phyloP scores from a whole-genome alignment of 1,284 basidiomycete species.

The Pholiota adiposa region DNA sequence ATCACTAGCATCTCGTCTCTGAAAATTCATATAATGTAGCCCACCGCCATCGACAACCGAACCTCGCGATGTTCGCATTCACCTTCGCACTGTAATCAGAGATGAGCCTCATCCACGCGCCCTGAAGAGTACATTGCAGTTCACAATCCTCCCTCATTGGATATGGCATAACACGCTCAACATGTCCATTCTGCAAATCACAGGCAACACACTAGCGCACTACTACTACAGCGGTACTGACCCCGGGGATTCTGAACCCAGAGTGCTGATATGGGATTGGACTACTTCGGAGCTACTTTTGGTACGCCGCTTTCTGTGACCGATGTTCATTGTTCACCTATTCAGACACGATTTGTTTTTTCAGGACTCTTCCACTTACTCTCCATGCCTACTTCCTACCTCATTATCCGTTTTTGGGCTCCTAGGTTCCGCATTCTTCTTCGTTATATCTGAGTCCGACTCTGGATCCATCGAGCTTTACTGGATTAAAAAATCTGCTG shows the following conservation, averaged over 20 bases:
- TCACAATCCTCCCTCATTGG: neutral
- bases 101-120: neutral
- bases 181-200: neutral
- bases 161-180: neutral
- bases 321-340: neutral
- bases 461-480: neutral
- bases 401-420: neutral
- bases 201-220: neutral
- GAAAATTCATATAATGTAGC: neutral
- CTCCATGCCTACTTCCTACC: neutral
- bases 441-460: neutral
- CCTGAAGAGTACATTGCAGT: neutral
- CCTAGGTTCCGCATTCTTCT: neutral
- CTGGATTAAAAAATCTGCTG: neutral
- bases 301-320: neutral
- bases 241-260: neutral
- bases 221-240: neutral
- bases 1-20: neutral
- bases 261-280: neutral
- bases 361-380: neutral
- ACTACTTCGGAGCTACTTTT: neutral
- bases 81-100: neutral
- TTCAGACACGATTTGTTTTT: neutral
- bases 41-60: neutral
- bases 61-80: neutral